Percentiles rank a stretch among this genome's conserved stretches.
Evolutionary conservation across 164 flowering plant genomes (phyloP).

Genomic region (Berberis thunbergii): DNA sequence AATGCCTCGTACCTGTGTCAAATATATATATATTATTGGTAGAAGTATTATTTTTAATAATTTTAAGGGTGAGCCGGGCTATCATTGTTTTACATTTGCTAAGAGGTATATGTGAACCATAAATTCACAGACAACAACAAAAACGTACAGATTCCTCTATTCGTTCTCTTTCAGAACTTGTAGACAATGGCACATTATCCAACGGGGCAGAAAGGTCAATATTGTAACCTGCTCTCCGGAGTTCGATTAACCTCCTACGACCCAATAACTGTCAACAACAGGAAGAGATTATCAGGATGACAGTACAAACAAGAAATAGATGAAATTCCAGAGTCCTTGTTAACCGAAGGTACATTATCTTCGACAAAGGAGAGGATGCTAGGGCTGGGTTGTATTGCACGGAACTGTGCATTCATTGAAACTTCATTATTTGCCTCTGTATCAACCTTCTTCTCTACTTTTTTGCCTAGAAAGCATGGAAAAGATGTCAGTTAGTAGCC

Average conservation of each 20-base stretch:
- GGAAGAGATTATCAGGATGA: conserved; percentile 8
- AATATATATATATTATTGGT: no score
- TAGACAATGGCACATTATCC: conserved; percentile 76
- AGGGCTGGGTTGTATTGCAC: conserved; percentile 83
- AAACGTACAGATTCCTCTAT: conserved; percentile 78
- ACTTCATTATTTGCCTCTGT: conserved; percentile 30
- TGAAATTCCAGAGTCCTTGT: neutral
- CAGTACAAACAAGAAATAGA: neutral
- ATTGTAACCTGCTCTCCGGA: conserved; percentile 81
- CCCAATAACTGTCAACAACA: conserved; percentile 62
- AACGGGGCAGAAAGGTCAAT: conserved; percentile 67
- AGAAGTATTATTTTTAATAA: no score
- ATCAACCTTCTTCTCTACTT: conserved; percentile 31
- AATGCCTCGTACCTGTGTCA: no score
- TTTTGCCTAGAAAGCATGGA: conserved; percentile 26
- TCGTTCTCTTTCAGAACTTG: conserved; percentile 66
- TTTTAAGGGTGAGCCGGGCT: no score
- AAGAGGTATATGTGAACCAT: no score
- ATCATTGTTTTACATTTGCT: no score
- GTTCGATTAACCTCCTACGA: conserved; percentile 71
- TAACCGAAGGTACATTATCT: conserved; percentile 57
- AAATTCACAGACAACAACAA: neutral
- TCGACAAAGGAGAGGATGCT: conserved; percentile 82
- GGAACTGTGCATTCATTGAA: conserved; percentile 90
- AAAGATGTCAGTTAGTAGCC: neutral